These are phyloP conservation scores for Strobilomyces echinocephalus DNA, from an alignment of 768 basidiomycete genomes.

Conservation along the genomic window DNA sequence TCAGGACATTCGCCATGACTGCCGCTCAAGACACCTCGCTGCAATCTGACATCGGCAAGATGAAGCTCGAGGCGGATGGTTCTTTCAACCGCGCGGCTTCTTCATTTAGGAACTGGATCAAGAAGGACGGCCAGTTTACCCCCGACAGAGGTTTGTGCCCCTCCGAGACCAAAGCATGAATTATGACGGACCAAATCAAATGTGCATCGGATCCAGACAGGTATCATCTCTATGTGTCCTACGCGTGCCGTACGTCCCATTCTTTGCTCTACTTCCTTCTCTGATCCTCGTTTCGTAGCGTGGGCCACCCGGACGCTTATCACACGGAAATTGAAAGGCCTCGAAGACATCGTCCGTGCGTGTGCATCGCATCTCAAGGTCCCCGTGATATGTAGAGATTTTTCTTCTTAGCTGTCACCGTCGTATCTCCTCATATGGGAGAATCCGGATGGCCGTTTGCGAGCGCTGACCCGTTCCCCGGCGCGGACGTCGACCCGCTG, in stretches of 20 bases:
- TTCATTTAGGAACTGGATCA: slow-evolving; percentile 53
- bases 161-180: not conserved
- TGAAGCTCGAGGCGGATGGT: slow-evolving; percentile 54
- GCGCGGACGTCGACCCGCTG: slow-evolving; percentile 73
- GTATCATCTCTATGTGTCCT: slow-evolving; percentile 88
- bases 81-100: slow-evolving; percentile 55
- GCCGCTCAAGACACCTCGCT: slow-evolving; percentile 29
- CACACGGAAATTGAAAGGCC: slow-evolving; percentile 83
- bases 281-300: slow-evolving; percentile 39
- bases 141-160: slow-evolving; percentile 68
- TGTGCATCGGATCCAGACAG: slow-evolving; percentile 47
- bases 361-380: slow-evolving; percentile 4
- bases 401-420: slow-evolving; percentile 54
- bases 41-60: slow-evolving; percentile 51
- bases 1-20: slow-evolving; percentile 23
- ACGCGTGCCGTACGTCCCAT: slow-evolving; percentile 66
- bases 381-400: not conserved
- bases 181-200: not conserved
- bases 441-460: slow-evolving; percentile 85
- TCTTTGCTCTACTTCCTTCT: too few relatives aligned
- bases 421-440: slow-evolving; percentile 87
- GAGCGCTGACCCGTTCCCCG: slow-evolving; percentile 60
- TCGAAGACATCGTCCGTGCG: slow-evolving; percentile 79
- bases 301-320: slow-evolving; percentile 95
- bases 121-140: slow-evolving; percentile 55